Evolutionary conservation across 768 basidiomycete genomes (phyloP).

Genomic region (Russula foetens): DNA sequence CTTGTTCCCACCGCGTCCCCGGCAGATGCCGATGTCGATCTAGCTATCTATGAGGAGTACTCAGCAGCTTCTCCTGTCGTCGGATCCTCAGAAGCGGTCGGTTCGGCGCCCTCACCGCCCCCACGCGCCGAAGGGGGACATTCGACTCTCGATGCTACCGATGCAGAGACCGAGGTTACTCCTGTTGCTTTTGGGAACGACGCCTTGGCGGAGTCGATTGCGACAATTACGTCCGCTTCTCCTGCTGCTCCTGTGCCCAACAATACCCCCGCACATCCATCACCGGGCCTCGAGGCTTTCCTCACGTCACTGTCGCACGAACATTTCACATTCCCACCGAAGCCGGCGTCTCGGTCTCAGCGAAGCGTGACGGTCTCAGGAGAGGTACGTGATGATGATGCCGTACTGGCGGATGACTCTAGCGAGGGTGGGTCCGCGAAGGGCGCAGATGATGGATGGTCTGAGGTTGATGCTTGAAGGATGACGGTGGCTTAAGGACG

Average conservation of each 20-base stretch:
- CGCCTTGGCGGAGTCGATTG: not conserved
- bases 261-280: not conserved
- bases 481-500: not conserved
- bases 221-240: not conserved
- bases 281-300: not conserved
- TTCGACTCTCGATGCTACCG: not conserved
- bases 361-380: not conserved
- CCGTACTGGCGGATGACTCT: conserved; percentile 1
- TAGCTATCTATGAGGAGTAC: not conserved
- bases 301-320: conserved; percentile 6
- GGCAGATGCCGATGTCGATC: not conserved
- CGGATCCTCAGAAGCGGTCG: not conserved
- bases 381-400: not conserved
- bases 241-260: not conserved
- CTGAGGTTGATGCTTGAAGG: conserved; percentile 7
- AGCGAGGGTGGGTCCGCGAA: conserved; percentile 4
- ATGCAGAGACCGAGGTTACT: not conserved
- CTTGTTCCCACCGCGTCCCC: not conserved
- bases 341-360: not conserved
- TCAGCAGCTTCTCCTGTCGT: not conserved
- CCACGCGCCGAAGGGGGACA: not conserved
- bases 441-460: conserved; percentile 8
- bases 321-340: conserved; percentile 13
- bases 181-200: not conserved
- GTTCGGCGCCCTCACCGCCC: too few species aligned